These are phyloP conservation scores for Santalum album DNA, from an alignment of 164 flowering plant species.

Conservation along the genomic window DNA sequence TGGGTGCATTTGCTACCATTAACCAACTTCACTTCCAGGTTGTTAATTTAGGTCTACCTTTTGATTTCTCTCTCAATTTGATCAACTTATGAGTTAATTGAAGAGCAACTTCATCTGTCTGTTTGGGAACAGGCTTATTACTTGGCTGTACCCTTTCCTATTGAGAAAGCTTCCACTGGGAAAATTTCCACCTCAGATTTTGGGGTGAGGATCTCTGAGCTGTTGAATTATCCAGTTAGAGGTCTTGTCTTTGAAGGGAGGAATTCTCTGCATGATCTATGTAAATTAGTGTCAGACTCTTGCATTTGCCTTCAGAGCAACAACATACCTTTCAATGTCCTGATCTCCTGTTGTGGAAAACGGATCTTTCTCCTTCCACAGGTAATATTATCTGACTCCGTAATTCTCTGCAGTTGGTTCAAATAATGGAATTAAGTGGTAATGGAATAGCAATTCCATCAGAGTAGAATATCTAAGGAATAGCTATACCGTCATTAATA, in stretches of 20 bases:
- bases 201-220: slow-evolving; percentile 38
- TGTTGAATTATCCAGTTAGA: slow-evolving; percentile 48
- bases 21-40: slow-evolving; percentile 70
- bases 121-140: slow-evolving; percentile 41
- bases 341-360: slow-evolving; percentile 51
- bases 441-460: too few species aligned
- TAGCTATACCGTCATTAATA: too few species aligned
- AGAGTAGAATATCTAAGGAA: too few species aligned
- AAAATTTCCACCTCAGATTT: slow-evolving; percentile 20
- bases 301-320: slow-evolving; percentile 56
- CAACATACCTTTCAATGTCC: slow-evolving; percentile 62
- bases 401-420: too few species aligned
- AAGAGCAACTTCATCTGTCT: too few species aligned
- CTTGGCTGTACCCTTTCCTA: slow-evolving; percentile 48
- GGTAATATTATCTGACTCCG: slow-evolving; percentile 23
- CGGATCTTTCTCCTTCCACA: slow-evolving; percentile 57
- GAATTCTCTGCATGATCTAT: slow-evolving; percentile 26
- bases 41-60: not conserved
- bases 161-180: slow-evolving; percentile 55
- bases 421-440: too few species aligned
- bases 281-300: slow-evolving; percentile 36
- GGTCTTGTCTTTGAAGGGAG: slow-evolving; percentile 61
- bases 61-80: not conserved
- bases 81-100: too few species aligned
- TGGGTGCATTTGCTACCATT: slow-evolving; percentile 73